These are phyloP conservation scores for Penicillium arizonense DNA, from an alignment of 495 filamentous ascomycete species.

Conservation along the genomic window DNA sequence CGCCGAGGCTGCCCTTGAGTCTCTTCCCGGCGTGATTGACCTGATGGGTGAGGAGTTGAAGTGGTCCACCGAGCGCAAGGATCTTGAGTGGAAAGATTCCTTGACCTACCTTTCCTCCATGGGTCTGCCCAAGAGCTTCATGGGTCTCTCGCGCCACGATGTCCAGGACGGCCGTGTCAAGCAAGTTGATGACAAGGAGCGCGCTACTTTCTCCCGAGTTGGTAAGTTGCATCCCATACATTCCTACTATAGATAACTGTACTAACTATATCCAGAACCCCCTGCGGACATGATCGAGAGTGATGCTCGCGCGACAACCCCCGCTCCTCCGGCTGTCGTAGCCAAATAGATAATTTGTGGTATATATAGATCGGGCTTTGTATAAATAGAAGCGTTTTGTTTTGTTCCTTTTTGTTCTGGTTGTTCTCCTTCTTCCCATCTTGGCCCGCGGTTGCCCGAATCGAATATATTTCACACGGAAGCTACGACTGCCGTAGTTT, in stretches of 20 bases:
- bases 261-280: constrained; percentile 47
- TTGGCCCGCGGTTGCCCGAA: too few relatives aligned
- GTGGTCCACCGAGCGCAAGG: constrained; percentile 74
- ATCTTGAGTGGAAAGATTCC: constrained; percentile 82
- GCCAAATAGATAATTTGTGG: constrained; percentile 45
- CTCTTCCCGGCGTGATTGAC: constrained; percentile 84
- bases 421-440: background rate
- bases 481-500: background rate
- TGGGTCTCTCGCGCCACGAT: constrained; percentile 67
- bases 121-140: constrained; percentile 78
- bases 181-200: constrained; percentile 65
- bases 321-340: constrained; percentile 34
- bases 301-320: constrained; percentile 32
- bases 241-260: background rate
- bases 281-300: constrained; percentile 55
- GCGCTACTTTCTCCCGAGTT: constrained; percentile 73
- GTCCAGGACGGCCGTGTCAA: constrained; percentile 76
- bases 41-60: constrained; percentile 86
- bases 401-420: background rate
- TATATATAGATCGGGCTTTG: constrained; percentile 28
- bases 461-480: background rate
- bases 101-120: constrained; percentile 78
- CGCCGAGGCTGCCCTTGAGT: constrained; percentile 91
- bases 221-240: constrained; percentile 40
- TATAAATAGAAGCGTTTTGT: constrained; percentile 37